Base-by-base conservation (phyloP, 306 rosid genomes). In the Quillaja saponaria region DNA sequence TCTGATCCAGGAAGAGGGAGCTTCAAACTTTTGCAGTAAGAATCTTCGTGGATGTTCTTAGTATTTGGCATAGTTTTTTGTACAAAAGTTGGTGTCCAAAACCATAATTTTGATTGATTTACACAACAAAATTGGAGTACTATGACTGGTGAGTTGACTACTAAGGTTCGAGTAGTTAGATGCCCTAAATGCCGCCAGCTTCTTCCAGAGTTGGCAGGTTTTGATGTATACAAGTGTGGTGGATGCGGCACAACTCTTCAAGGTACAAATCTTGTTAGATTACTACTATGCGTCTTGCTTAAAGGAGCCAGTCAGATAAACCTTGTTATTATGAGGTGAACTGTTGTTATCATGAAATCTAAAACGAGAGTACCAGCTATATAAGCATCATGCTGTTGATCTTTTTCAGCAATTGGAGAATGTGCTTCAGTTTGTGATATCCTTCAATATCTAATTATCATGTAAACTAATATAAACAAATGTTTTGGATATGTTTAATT, bases 171-270 rank as follows among this genome's bases (percentile, higher is more conserved):
- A 65, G 19, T 83, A 39, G 99, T 94, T 50, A 71, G 55, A 49
- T 94, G 99, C 77, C 97, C 99, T 2, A 85, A 85, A 68, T 94
- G 99, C 61, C 38, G 53, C 13, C 17, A 1, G 34, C 67, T 89
- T 78, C 97, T 89, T 55, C 76, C 71, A 25, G 99, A 94, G 78
- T 61, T 71, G 76, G 65, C 86, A 14, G 75, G 72, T 37, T 63
- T 61, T 72, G 71, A 61, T 61, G 71, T 94, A 18, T 94, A 89
- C 79, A 68, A 49, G 82, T 94, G 99, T 33, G 99, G 99, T 52
- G 91, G 85, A 81, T 94, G 99, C 55, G 77, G 74, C 38, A 58
- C 90, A 39, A 57, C 64, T 41, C 99, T 94, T 57, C 68, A 70
- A 87, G 99, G 99, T 94, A 85, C 50, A 10, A 34, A 10, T 55